Evolutionary conservation across 805 yeast genomes (phyloP).

Genomic region (Crinitomyces ghanaensis): DNA sequence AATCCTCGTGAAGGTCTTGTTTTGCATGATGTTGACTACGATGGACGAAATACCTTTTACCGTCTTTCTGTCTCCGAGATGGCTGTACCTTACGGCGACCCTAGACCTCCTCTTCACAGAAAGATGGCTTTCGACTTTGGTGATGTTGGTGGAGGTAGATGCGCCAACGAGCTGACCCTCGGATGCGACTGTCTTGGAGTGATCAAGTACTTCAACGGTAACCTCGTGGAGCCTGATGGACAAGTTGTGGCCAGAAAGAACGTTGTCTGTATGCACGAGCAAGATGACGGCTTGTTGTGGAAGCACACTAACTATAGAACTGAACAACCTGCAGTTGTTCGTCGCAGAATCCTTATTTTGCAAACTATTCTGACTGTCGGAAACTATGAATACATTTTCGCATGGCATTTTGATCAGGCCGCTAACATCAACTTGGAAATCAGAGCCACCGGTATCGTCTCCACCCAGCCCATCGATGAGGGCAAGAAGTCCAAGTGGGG

Average conservation of each 20-base stretch:
- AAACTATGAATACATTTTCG: slow-evolving; percentile 69
- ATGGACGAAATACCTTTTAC: slow-evolving; percentile 67
- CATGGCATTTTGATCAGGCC: slow-evolving; percentile 62
- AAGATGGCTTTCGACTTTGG: slow-evolving; percentile 83
- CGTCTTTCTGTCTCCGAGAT: slow-evolving; percentile 66
- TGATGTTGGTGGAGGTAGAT: slow-evolving; percentile 73
- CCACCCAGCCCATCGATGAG: slow-evolving; percentile 73
- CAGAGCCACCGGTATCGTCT: slow-evolving; percentile 77
- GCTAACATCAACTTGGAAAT: slow-evolving; percentile 71
- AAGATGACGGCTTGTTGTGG: slow-evolving; percentile 67
- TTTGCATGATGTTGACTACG: slow-evolving; percentile 57
- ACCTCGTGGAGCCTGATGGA: slow-evolving; percentile 48
- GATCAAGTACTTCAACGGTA: slow-evolving; percentile 62
- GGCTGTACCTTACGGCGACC: slow-evolving; percentile 86
- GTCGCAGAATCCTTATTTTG: slow-evolving; percentile 70
- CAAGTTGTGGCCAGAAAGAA: slow-evolving; percentile 51
- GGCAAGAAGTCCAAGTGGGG: slow-evolving; percentile 55
- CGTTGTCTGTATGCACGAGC: slow-evolving; percentile 76
- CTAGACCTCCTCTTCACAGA: slow-evolving; percentile 73
- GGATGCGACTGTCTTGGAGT: slow-evolving; percentile 84
- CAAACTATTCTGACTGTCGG: slow-evolving; percentile 82
- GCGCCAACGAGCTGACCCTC: slow-evolving; percentile 55
- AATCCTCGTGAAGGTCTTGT: slow-evolving; percentile 74
- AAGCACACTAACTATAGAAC: slow-evolving; percentile 77
- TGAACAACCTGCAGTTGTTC: slow-evolving; percentile 47